Conservation (phyloP, 2,329 filamentous ascomycete species). For the Penicillium vulpinum region DNA sequence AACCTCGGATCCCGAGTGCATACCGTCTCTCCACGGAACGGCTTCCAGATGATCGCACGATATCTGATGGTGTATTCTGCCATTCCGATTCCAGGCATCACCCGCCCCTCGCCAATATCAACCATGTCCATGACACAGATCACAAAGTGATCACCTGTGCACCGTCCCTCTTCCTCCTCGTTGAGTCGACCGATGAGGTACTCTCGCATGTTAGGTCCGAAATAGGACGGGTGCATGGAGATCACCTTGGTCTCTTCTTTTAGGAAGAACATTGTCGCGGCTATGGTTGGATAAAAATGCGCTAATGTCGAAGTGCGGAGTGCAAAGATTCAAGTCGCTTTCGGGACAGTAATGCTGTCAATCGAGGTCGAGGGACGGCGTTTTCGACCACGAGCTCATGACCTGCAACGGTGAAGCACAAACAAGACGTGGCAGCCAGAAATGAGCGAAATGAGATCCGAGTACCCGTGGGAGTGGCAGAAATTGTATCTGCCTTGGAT, state of each 20-base stretch:
- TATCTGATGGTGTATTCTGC: constrained; percentile 95
- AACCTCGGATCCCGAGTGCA: constrained; percentile 37
- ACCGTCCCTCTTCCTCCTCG: constrained; percentile 91
- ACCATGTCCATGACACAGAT: constrained; percentile 97
- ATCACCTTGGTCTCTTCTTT: constrained; percentile 95
- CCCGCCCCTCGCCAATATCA: constrained; percentile 88
- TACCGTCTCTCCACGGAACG: constrained; percentile 97
- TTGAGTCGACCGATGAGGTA: constrained; percentile 87
- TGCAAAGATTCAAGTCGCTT: background rate
- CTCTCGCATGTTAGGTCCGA: constrained; percentile 89
- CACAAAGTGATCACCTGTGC: constrained; percentile 94
- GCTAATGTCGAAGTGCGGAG: background rate
- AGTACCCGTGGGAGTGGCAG: background rate
- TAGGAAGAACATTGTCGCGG: constrained; percentile 85
- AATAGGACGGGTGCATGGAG: constrained; percentile 94
- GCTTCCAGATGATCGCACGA: constrained; percentile 94
- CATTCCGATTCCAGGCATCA: constrained; percentile 85
- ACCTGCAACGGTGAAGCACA: constrained; percentile 9
- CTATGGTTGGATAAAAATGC: constrained; percentile 3
- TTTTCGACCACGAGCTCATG: constrained; percentile 13
- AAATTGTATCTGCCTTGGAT: constrained; percentile 12
- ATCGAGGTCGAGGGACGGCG: constrained; percentile 15
- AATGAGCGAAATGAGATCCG: constrained; percentile 4
- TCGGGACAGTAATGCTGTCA: constrained; percentile 6
- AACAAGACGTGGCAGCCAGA: background rate